Base-by-base conservation (phyloP, 352 stramenopile genomes). In the Phytophthora niederhauseri region DNA sequence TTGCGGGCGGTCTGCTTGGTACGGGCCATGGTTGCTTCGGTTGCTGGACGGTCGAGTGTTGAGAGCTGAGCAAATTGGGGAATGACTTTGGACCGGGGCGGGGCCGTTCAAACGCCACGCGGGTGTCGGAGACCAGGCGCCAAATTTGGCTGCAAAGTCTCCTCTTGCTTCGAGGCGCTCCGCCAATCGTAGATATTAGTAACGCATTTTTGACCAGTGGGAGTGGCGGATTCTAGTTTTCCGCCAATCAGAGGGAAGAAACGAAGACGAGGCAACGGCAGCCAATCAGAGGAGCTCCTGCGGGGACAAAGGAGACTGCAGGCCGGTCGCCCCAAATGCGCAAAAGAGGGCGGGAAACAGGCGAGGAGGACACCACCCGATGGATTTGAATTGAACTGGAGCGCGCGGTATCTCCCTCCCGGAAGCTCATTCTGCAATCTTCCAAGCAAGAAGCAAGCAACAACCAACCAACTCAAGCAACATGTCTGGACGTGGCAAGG, bases 1-100 rank as follows among this genome's bases (percentile, higher is more conserved):
- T 99, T 99, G 69, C 95, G 92, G 36, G 96, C 94, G 77, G 95
- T 99, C 81, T 99, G 95, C 84, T 99, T 99, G 70, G 95, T 98
- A 91, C 95, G 92, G 75, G 96, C 95, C 93, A 98, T 97, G 15
- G 41, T 49, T 69, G 62, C 55, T 55, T 64, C 74, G 6, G 20
- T 64, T 80, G 66, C 56, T 68, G 51, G 50, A 61, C 64, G 70
- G 55, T 66, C 43, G 34, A n/a, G 68, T 82, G 64, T 72, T 72
- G 66, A 80, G 53, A 76, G 57, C 63, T 60, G 56, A 81, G 77
- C 68, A 86, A 88, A 89, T 82, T 90, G 17, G 69, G 54, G 75
- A 90, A 84, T 91, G 80, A 51, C 9, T 64, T 52, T 8, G 4
- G 1, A 26, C 22, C 22, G 22, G 24, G 24, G 8, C 2, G 7